Evolutionary conservation across 1,284 basidiomycete genomes (phyloP), one percentile per base, ranked within the genome.

Genomic region (Rhodotorula sp.): DNA sequence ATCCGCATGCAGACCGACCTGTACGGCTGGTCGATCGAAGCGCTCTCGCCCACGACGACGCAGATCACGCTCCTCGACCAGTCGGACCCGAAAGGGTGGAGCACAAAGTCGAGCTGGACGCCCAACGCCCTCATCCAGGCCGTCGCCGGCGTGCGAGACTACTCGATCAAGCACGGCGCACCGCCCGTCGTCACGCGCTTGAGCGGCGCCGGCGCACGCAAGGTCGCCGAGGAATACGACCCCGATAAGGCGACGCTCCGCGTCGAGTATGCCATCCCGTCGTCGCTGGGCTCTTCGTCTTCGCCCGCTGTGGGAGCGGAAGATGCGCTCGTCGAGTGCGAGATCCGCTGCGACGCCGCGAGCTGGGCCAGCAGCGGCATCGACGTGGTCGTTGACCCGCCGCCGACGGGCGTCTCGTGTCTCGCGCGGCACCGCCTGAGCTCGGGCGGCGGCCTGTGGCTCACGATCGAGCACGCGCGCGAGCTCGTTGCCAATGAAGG

Each of bases 31-130:
- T 92, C 94, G 0, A 93, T 99, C 75, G 96, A 99, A 81, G 88
- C 92, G 0, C 85, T 99, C 7, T 97, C 93, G 2, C 97, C 95
- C 0, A 98, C 90, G 1, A 99, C 97, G 0, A 97, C 95, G 0
- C 89, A 93, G 49, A 88, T 98, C 67, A 97, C 95, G 0, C 84
- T 99, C 4, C 87, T 99, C 7, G 97, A 99, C 80, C 97, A 99
- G 82, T 94, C 92, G 19, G 95, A 98, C 81, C 94, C 94, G 3
- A 93, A 97, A 80, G 94, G 95, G 61, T 97, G 96, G 96, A 90
- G 93, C 10, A 93, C 93, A 82, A 99, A 98, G 82, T 34, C 41
- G 25, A 89, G 91, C 0, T 91, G 91, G 23, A 94, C 95, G 52
- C 94, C 94, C 0, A 89, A 90, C 50, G 89, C 92, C 78, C 96